Evolutionary conservation across 164 flowering plant species (phyloP).

Genomic region (Annona cherimola): DNA sequence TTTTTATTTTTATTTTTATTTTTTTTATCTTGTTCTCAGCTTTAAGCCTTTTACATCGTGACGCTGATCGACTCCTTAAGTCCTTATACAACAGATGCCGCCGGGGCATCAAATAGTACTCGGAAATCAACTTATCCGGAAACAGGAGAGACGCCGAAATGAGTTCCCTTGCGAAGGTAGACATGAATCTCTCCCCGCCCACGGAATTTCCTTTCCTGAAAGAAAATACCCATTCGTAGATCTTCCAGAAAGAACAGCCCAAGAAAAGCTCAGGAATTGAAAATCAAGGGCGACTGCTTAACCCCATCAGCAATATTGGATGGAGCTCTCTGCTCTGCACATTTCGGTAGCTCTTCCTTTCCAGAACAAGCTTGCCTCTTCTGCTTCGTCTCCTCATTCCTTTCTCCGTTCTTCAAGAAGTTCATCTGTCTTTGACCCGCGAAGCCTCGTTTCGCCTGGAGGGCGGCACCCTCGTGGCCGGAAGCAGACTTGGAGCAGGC

Average conservation of each 20-base stretch:
- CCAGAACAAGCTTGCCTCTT: conserved; percentile 9
- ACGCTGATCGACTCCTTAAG: too few relatives aligned
- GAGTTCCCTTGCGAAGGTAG: not conserved
- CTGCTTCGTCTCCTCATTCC: not conserved
- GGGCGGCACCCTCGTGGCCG: conserved; percentile 8
- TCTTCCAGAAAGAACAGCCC: too few relatives aligned
- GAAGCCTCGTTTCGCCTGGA: conserved; percentile 13
- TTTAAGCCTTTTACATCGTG: too few relatives aligned
- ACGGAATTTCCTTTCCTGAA: not conserved
- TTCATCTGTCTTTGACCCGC: conserved; percentile 15
- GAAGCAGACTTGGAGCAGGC: not conserved
- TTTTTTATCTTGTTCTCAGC: too few relatives aligned
- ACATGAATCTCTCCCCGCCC: not conserved
- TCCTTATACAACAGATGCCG: too few relatives aligned
- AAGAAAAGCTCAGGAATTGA: not conserved
- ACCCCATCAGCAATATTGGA: conserved; percentile 12
- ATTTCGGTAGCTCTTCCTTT: conserved; percentile 21
- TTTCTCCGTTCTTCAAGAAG: conserved; percentile 12
- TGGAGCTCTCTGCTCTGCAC: conserved; percentile 36
- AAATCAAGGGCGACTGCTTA: not conserved
- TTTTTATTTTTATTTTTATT: too few relatives aligned
- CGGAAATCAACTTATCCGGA: too few relatives aligned
- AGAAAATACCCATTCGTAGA: too few relatives aligned
- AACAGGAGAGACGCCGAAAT: too few relatives aligned
- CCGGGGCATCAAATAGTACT: not conserved